A percentile compares a stretch with the other conserved stretches of the same genome.
These are phyloP conservation scores for Hibiscus trionum DNA, from an alignment of 345 rosid genomes.

Conservation along the genomic window DNA sequence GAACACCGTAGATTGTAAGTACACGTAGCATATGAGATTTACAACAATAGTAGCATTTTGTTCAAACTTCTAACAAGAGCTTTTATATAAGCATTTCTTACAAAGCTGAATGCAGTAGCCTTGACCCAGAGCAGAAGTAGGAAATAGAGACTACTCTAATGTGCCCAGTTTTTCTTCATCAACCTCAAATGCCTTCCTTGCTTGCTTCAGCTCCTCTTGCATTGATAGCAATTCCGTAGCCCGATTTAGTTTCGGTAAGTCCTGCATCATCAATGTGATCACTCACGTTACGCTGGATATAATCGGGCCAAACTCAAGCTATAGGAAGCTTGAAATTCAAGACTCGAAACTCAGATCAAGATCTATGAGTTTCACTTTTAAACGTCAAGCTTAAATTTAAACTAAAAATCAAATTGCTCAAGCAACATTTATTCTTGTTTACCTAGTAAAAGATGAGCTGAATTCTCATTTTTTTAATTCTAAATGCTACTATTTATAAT, in stretches of 20 bases:
- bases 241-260: slow-evolving; percentile 74
- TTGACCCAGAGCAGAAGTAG: neutral
- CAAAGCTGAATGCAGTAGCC: neutral
- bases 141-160: slow-evolving; percentile 19
- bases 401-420: too few relatives aligned
- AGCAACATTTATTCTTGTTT: too few relatives aligned
- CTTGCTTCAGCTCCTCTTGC: slow-evolving; percentile 99
- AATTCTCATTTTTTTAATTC: too few relatives aligned
- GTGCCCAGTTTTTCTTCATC: slow-evolving; percentile 85
- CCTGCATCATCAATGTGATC: slow-evolving; percentile 42
- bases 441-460: too few relatives aligned
- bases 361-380: neutral
- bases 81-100: neutral
- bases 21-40: neutral
- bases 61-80: neutral
- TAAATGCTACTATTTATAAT: too few relatives aligned
- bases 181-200: slow-evolving; percentile 89
- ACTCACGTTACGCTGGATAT: neutral
- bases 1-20: neutral
- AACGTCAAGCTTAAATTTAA: neutral
- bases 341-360: neutral
- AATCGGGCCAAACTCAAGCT: neutral
- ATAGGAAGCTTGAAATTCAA: neutral
- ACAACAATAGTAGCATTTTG: neutral
- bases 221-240: slow-evolving; percentile 77